phyloP scores from a whole-genome alignment of 163 green algal genomes.

The Dunaliella salina region DNA sequence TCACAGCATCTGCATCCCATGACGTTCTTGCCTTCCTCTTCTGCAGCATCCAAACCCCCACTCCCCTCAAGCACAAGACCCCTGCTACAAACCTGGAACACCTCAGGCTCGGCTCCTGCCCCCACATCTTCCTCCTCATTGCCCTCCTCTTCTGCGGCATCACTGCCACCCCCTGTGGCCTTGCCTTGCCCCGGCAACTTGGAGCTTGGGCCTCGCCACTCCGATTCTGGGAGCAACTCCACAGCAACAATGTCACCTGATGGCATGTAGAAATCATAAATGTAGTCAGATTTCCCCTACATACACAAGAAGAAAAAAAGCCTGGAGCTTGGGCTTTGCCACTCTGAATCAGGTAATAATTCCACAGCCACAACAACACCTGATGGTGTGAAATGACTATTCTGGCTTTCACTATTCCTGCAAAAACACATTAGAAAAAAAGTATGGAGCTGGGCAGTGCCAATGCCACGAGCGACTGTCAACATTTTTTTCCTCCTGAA shows the following conservation, averaged over 20 bases:
- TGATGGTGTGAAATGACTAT: background rate
- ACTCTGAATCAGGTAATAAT: conserved; percentile 77
- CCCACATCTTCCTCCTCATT: conserved; percentile 13
- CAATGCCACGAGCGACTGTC: too few relatives aligned
- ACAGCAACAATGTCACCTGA: conserved; percentile 61
- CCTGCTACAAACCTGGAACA: background rate
- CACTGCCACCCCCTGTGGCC: background rate
- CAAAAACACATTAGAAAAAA: too few relatives aligned
- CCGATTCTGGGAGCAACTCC: conserved; percentile 76
- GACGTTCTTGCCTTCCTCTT: conserved; percentile 24
- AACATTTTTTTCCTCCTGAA: too few relatives aligned
- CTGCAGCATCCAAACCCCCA: conserved; percentile 1
- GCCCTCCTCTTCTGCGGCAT: conserved; percentile 18
- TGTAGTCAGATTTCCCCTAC: too few relatives aligned
- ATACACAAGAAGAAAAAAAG: too few relatives aligned
- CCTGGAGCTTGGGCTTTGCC: conserved; percentile 47
- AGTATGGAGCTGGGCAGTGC: too few relatives aligned
- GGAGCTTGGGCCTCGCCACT: conserved; percentile 61
- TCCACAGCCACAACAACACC: conserved; percentile 67
- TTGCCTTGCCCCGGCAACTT: conserved; percentile 36
- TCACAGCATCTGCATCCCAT: conserved; percentile 23
- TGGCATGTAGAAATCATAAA: too few relatives aligned
- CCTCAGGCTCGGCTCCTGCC: too few relatives aligned
- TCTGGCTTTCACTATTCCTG: too few relatives aligned
- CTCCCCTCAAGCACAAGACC: too few relatives aligned